These are phyloP conservation scores for Inga laurina DNA, from an alignment of 306 rosid species.

Conservation along the genomic window DNA sequence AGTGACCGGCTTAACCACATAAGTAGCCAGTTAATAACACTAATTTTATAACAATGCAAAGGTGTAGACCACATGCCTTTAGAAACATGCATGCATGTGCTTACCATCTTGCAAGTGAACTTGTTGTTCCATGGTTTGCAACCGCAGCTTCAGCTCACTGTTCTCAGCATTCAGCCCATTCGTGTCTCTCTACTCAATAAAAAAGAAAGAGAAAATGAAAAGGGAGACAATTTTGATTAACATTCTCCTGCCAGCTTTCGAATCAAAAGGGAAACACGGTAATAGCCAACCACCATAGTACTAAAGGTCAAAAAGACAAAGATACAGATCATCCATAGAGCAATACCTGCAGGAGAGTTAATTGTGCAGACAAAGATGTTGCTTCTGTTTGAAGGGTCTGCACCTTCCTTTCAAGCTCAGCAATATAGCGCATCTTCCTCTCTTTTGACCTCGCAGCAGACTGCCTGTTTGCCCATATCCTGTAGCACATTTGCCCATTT, in stretches of 20 bases:
- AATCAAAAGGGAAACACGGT: conserved; percentile 4
- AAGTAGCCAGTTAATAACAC: not conserved
- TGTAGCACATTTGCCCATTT: conserved; percentile 30
- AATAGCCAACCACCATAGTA: conserved; percentile 9
- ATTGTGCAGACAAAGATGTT: conserved; percentile 83
- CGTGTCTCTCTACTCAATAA: conserved; percentile 65
- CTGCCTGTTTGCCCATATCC: conserved; percentile 95
- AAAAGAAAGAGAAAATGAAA: conserved; percentile 12
- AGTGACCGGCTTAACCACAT: not conserved
- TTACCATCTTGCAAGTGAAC: conserved; percentile 90
- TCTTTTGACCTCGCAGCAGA: conserved; percentile 96
- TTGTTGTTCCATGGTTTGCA: conserved; percentile 87
- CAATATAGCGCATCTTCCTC: conserved; percentile 88
- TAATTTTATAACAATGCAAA: not conserved
- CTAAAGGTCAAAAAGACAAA: not conserved
- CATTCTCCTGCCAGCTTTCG: not conserved
- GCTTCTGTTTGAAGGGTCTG: conserved; percentile 88
- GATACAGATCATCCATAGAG: not conserved
- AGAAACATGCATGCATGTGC: conserved; percentile 2
- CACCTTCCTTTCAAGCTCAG: conserved; percentile 85
- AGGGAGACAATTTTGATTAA: not conserved
- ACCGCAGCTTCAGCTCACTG: conserved; percentile 72
- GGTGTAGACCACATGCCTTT: not conserved
- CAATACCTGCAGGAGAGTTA: conserved; percentile 73
- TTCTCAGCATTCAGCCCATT: conserved; percentile 70